Evolutionary conservation across 768 basidiomycete species (phyloP).

Genomic region (Favolaschia claudopus): DNA sequence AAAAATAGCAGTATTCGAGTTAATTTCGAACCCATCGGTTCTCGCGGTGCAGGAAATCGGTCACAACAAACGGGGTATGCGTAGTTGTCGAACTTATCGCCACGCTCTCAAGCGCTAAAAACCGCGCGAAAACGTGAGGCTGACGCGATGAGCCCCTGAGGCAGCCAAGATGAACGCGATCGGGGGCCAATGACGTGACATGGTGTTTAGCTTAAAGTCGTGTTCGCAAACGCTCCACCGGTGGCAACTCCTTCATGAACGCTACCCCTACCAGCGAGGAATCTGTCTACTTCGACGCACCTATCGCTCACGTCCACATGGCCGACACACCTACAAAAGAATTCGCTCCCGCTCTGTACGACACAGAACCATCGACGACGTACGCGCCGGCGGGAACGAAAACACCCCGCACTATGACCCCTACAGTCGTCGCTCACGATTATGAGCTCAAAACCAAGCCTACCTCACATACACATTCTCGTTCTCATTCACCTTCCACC

Average conservation of each 20-base stretch:
- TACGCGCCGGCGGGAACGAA: background rate
- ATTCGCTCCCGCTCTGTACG: background rate
- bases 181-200: background rate
- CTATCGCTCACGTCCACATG: conserved; percentile 42
- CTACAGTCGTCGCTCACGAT: background rate
- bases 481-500: background rate
- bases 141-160: too few relatives aligned
- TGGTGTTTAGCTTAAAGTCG: too few relatives aligned
- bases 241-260: background rate
- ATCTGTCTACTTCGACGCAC: conserved; percentile 56
- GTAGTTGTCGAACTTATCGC: conserved; percentile 1
- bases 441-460: too few relatives aligned
- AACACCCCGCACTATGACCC: background rate
- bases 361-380: background rate
- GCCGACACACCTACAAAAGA: conserved; percentile 12
- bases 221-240: background rate
- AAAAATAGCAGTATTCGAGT: conserved; percentile 17
- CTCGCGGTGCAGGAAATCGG: conserved; percentile 23
- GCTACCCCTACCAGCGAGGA: conserved; percentile 41
- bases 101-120: conserved; percentile 13
- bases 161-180: too few relatives aligned
- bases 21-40: background rate
- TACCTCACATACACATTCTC: background rate
- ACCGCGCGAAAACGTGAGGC: background rate
- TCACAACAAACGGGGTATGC: conserved; percentile 2